Evolutionary conservation across 1,139 yeast genomes (phyloP).

Genomic region (Suhomyces kunorum): DNA sequence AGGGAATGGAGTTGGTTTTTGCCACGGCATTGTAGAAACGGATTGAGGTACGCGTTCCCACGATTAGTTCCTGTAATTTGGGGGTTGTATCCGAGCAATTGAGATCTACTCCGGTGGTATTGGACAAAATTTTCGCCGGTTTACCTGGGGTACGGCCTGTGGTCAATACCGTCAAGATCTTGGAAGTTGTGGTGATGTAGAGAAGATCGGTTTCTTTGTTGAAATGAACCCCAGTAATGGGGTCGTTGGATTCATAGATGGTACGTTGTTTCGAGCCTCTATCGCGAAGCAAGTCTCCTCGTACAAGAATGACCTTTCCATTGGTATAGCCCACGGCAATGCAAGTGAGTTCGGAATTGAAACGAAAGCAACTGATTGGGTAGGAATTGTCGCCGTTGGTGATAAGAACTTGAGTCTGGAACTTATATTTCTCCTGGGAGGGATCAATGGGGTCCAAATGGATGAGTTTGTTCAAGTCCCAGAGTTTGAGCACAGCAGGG

Average conservation of each 20-base stretch:
- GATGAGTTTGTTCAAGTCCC: slow-evolving; percentile 62
- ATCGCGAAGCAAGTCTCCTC: slow-evolving; percentile 89
- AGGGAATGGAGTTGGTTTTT: slow-evolving; percentile 56
- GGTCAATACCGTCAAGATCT: slow-evolving; percentile 71
- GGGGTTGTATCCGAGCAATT: slow-evolving; percentile 58
- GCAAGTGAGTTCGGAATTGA: slow-evolving; percentile 59
- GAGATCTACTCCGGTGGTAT: slow-evolving; percentile 65
- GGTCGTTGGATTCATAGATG: slow-evolving; percentile 70
- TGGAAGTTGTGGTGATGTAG: slow-evolving; percentile 70
- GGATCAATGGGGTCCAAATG: slow-evolving; percentile 37
- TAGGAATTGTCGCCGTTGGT: slow-evolving; percentile 62
- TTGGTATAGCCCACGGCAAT: slow-evolving; percentile 84
- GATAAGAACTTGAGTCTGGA: slow-evolving; percentile 36
- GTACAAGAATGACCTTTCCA: slow-evolving; percentile 76
- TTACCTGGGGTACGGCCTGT: slow-evolving; percentile 75
- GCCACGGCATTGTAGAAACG: slow-evolving; percentile 57
- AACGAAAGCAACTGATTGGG: slow-evolving; percentile 69
- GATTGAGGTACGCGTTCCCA: slow-evolving; percentile 54
- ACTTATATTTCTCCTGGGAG: slow-evolving; percentile 35
- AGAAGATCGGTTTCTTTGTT: slow-evolving; percentile 47
- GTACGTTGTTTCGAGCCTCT: slow-evolving; percentile 86
- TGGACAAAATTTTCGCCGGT: slow-evolving; percentile 64
- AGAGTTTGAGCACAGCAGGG: slow-evolving; percentile 67
- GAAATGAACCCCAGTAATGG: slow-evolving; percentile 76
- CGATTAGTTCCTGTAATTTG: slow-evolving; percentile 46